phyloP scores from a whole-genome alignment of 345 rosid genomes.

The Heritiera littoralis region DNA sequence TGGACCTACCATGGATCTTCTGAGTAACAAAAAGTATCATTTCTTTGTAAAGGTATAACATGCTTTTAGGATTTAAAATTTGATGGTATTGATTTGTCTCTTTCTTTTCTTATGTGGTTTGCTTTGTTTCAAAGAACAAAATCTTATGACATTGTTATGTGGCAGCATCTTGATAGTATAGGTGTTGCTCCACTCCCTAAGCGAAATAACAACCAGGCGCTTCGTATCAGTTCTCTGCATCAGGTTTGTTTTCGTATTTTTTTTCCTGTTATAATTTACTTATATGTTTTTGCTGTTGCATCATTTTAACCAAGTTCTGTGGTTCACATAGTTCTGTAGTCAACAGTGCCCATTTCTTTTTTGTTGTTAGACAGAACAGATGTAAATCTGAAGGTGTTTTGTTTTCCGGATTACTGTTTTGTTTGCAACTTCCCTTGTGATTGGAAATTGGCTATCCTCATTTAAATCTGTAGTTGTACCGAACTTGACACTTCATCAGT shows the following conservation, averaged over 20 bases:
- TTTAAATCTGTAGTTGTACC: background rate
- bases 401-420: background rate
- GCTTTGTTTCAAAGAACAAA: constrained; percentile 7
- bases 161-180: constrained; percentile 84
- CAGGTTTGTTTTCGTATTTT: constrained; percentile 55
- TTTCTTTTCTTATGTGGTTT: constrained; percentile 6
- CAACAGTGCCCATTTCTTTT: background rate
- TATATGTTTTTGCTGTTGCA: background rate
- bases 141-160: constrained; percentile 12
- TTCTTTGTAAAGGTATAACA: constrained; percentile 69
- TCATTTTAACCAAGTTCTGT: background rate
- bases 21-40: constrained; percentile 78
- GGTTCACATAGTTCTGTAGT: background rate
- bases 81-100: constrained; percentile 12
- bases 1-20: constrained; percentile 83
- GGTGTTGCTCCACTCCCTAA: constrained; percentile 89
- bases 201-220: constrained; percentile 74
- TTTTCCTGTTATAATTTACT: constrained; percentile 14
- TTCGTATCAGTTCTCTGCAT: constrained; percentile 94
- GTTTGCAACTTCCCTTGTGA: background rate
- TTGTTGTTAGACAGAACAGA: background rate
- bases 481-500: background rate
- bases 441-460: background rate
- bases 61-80: constrained; percentile 9
- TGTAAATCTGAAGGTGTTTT: constrained; percentile 8